These are phyloP conservation scores for Dryadomyces sulphureus DNA, from an alignment of 2,329 filamentous ascomycete genomes.

Conservation along the genomic window DNA sequence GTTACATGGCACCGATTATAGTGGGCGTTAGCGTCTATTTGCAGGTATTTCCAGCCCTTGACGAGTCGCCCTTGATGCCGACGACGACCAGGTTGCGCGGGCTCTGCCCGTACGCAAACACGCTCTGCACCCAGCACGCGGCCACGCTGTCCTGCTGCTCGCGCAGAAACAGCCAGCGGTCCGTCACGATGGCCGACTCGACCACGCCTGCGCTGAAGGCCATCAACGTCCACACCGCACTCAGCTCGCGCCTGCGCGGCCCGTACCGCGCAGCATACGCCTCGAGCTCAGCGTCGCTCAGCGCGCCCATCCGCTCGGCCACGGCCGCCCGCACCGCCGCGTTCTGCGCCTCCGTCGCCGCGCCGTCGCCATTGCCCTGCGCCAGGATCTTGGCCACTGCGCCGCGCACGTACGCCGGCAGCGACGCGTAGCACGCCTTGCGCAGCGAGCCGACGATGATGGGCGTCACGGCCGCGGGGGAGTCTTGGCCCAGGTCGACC, in stretches of 20 bases:
- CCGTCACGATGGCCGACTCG: conserved; percentile 78
- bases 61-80: conserved; percentile 50
- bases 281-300: conserved; percentile 64
- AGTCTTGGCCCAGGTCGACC: conserved; percentile 36
- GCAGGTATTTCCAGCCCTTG: no score
- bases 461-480: conserved; percentile 52
- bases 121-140: conserved; percentile 79
- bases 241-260: conserved; percentile 62
- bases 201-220: conserved; percentile 83
- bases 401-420: conserved; percentile 64
- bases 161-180: conserved; percentile 74
- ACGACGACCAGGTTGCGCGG: conserved; percentile 89
- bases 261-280: conserved; percentile 52
- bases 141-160: conserved; percentile 59
- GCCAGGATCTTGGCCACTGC: conserved; percentile 56
- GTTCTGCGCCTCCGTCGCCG: conserved; percentile 14
- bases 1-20: no score
- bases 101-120: conserved; percentile 78
- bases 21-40: no score
- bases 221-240: conserved; percentile 87
- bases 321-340: conserved; percentile 31
- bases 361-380: conserved; percentile 13
- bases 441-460: conserved; percentile 76
- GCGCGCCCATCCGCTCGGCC: conserved; percentile 42
- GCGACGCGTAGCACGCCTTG: conserved; percentile 64